Conservation (phyloP, 495 filamentous ascomycete genomes). For the Penicillium odoratum region DNA sequence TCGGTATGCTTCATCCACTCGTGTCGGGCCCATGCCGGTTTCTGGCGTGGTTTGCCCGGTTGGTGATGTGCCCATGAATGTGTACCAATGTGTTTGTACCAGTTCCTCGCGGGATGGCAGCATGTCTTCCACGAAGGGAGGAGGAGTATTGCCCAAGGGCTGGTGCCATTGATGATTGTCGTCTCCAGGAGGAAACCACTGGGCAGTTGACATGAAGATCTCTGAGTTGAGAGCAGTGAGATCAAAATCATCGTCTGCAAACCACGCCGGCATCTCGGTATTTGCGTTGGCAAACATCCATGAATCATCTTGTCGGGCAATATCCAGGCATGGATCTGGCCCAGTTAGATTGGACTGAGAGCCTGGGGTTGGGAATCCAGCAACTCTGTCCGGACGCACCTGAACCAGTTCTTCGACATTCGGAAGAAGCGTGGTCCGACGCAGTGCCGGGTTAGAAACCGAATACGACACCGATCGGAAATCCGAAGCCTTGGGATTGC, state of each 20-base stretch:
- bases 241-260: conserved; percentile 28
- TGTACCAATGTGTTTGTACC: conserved; percentile 17
- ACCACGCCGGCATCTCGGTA: conserved; percentile 16
- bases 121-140: neutral
- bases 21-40: conserved; percentile 1
- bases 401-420: neutral
- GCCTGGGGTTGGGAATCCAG: neutral
- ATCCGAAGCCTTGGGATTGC: neutral
- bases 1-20: conserved; percentile 26
- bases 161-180: neutral
- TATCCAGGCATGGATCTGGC: neutral
- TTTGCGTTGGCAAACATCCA: neutral
- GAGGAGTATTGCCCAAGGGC: neutral
- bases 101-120: conserved; percentile 10
- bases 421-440: neutral
- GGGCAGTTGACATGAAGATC: neutral
- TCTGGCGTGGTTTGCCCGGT: conserved; percentile 21
- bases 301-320: neutral
- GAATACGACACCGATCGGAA: neutral
- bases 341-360: neutral
- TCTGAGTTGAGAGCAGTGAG: conserved; percentile 22
- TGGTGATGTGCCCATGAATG: conserved; percentile 6
- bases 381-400: neutral
- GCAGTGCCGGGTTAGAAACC: neutral
- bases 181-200: neutral